Percentiles rank a stretch among this genome's conserved stretches.
Evolutionary conservation across 257 asterid genomes (phyloP).

Genomic region (Rubia yunnanensis): DNA sequence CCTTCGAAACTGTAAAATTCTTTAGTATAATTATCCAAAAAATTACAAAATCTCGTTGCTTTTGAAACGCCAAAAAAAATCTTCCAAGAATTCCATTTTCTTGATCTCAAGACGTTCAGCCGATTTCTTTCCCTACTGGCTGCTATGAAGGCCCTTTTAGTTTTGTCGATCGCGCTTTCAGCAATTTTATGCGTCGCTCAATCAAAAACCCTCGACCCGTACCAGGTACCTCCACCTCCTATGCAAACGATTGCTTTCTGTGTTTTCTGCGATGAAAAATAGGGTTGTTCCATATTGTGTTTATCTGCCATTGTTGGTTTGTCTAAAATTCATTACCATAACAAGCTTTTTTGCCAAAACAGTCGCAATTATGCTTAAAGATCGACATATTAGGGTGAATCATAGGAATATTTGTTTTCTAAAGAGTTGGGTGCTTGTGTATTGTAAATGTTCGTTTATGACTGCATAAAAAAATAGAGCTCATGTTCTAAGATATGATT

Average conservation of each 20-base stretch:
- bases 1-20: background rate
- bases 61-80: background rate
- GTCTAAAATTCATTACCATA: background rate
- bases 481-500: background rate
- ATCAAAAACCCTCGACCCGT: constrained; percentile 56
- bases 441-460: background rate
- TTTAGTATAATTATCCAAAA: background rate
- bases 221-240: constrained; percentile 49
- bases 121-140: background rate
- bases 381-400: background rate
- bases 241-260: background rate
- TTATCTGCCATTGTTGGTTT: background rate
- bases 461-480: background rate
- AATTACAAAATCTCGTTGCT: background rate
- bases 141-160: constrained; percentile 34
- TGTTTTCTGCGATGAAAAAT: too few relatives aligned
- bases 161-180: constrained; percentile 15
- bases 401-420: background rate
- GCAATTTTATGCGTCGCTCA: constrained; percentile 26
- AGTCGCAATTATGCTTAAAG: background rate
- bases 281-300: background rate
- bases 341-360: too few relatives aligned
- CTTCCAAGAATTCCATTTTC: background rate
- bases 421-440: background rate
- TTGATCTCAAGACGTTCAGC: background rate